phyloP scores from a whole-genome alignment of 2,329 filamentous ascomycete species.

The Sordariomycetes sp. region DNA sequence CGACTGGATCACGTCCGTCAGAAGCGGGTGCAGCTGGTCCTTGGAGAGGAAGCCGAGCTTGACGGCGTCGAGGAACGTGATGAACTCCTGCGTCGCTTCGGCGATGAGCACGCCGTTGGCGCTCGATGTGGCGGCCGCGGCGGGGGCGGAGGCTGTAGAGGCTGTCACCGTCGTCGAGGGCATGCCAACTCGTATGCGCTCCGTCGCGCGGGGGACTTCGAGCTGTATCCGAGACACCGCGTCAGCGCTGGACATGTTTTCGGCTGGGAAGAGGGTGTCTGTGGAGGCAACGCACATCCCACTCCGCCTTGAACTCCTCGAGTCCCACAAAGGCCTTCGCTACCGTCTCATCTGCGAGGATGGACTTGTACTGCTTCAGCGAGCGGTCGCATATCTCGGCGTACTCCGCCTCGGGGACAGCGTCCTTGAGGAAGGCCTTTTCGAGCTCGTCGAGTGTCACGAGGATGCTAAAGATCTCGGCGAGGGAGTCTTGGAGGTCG shows the following conservation, averaged over 20 bases:
- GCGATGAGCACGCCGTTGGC: constrained; percentile 57
- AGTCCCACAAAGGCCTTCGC: constrained; percentile 75
- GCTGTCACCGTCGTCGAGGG: constrained; percentile 65
- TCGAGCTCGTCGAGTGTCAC: constrained; percentile 90
- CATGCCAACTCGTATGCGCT: constrained; percentile 82
- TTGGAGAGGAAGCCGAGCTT: constrained; percentile 88
- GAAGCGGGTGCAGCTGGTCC: constrained; percentile 85
- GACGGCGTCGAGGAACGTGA: constrained; percentile 91
- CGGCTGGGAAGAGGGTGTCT: not conserved
- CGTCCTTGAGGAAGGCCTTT: constrained; percentile 93
- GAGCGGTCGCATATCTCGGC: constrained; percentile 91
- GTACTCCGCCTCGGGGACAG: constrained; percentile 81
- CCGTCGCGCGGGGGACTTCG: constrained; percentile 86
- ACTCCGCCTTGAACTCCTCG: constrained; percentile 81
- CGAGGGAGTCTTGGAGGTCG: constrained; percentile 88
- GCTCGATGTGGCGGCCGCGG: constrained; percentile 25
- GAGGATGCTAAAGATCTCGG: constrained; percentile 96
- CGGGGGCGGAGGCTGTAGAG: constrained; percentile 30
- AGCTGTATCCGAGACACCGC: constrained; percentile 40
- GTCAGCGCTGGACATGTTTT: not conserved
- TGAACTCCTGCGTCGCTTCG: constrained; percentile 93
- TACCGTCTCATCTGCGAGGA: constrained; percentile 83
- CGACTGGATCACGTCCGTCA: constrained; percentile 92
- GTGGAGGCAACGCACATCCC: constrained; percentile 60
- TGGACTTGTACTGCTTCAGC: constrained; percentile 93